phyloP scores from a whole-genome alignment of 306 rosid species.

The Fragaria vesca region DNA sequence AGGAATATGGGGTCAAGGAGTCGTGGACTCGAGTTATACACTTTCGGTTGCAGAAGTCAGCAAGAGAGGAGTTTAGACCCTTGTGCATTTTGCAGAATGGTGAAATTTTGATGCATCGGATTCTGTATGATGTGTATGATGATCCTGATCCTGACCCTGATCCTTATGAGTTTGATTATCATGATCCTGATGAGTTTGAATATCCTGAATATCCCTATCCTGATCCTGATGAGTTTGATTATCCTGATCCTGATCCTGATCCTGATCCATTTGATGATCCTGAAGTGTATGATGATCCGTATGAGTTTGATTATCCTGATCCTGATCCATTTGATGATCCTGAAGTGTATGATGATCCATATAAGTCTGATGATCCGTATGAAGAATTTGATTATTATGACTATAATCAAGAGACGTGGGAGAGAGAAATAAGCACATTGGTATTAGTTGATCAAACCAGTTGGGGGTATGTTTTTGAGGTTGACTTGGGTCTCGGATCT shows the following conservation, averaged over 20 bases:
- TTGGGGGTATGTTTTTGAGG: background rate
- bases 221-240: background rate
- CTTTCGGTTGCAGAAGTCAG: background rate
- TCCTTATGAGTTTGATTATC: background rate
- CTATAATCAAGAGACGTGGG: too few species aligned
- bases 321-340: background rate
- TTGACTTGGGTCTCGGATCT: background rate
- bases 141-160: too few species aligned
- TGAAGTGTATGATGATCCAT: background rate
- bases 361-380: background rate
- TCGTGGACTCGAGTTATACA: background rate
- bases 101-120: background rate
- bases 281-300: background rate
- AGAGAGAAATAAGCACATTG: too few species aligned
- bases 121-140: background rate
- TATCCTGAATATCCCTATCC: background rate
- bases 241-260: background rate
- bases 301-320: background rate
- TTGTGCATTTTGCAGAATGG: background rate
- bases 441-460: background rate
- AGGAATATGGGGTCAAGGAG: background rate
- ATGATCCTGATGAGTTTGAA: too few species aligned
- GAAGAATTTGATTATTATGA: too few species aligned
- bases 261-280: background rate
- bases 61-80: background rate